Conservation (phyloP, 1,284 basidiomycete genomes). For the Apiotrichum brassicae region DNA sequence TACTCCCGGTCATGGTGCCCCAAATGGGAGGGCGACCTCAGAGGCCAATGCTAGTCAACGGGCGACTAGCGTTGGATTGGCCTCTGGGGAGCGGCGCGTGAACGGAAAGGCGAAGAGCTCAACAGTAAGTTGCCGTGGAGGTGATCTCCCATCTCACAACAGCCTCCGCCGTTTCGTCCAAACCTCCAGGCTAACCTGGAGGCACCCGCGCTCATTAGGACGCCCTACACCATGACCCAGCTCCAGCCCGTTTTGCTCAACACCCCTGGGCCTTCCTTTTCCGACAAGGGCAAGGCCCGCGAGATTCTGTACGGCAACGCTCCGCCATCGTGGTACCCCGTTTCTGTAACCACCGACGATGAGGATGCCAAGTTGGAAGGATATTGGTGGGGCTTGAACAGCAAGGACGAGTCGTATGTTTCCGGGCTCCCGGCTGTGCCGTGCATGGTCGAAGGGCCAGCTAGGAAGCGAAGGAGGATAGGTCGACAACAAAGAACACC, state of each 20-base stretch:
- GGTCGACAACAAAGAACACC: no score
- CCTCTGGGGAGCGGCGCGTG: conserved; percentile 17
- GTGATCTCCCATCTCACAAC: not conserved
- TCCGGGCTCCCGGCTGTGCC: conserved; percentile 36
- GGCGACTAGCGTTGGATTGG: conserved; percentile 19
- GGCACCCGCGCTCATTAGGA: conserved; percentile 65
- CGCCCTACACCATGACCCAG: conserved; percentile 61
- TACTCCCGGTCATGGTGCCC: conserved; percentile 11
- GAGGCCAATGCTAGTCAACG: conserved; percentile 16
- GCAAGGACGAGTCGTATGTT: conserved; percentile 34
- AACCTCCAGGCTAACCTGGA: conserved; percentile 39
- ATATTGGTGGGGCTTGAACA: conserved; percentile 39
- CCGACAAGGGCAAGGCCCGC: conserved; percentile 39
- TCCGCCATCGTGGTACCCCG: conserved; percentile 38
- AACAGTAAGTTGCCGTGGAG: conserved; percentile 20
- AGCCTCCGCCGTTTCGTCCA: conserved; percentile 37
- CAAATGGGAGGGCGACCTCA: conserved; percentile 22
- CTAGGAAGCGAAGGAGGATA: conserved; percentile 10
- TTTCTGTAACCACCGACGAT: conserved; percentile 21
- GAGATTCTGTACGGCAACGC: conserved; percentile 30
- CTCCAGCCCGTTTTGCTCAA: conserved; percentile 28
- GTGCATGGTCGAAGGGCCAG: conserved; percentile 24
- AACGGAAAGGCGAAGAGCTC: conserved; percentile 17
- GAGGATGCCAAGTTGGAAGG: conserved; percentile 38
- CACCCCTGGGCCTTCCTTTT: conserved; percentile 34